A percentile compares a stretch with the other conserved stretches of the same genome.
phyloP scores from a whole-genome alignment of 176 grass and related monocot genomes.

The Bolboschoenus planiculmis region DNA sequence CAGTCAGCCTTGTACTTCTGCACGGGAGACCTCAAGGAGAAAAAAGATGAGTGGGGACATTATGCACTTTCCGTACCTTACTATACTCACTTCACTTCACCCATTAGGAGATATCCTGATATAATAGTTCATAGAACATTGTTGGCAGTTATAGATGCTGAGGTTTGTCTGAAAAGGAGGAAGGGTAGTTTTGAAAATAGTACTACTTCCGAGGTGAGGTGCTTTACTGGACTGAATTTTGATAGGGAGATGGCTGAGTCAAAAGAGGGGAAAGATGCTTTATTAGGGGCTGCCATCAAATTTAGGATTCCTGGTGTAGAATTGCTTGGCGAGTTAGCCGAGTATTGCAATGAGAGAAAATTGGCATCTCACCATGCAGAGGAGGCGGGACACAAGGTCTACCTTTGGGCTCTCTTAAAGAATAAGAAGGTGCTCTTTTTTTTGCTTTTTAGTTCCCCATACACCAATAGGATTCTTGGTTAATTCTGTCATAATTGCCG shows the following conservation, averaged over 20 bases:
- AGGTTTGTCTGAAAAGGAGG: conserved; percentile 57
- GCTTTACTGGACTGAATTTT: conserved; percentile 70
- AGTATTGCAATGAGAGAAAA: conserved; percentile 86
- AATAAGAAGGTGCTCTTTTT: conserved; percentile 56
- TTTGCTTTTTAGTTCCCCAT: not conserved
- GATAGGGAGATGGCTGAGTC: conserved; percentile 58
- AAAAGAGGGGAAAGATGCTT: conserved; percentile 57
- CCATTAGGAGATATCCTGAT: conserved; percentile 89
- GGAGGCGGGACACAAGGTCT: conserved; percentile 78
- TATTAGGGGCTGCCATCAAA: conserved; percentile 49
- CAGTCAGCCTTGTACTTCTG: conserved; percentile 80
- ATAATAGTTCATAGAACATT: conserved; percentile 91
- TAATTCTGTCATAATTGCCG: not conserved
- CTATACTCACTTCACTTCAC: conserved; percentile 94
- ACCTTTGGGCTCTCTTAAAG: conserved; percentile 85
- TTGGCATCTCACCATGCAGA: conserved; percentile 67
- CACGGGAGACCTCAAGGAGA: conserved; percentile 55
- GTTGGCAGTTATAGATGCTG: conserved; percentile 72
- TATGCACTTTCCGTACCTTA: conserved; percentile 71
- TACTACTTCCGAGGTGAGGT: conserved; percentile 31
- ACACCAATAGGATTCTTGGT: not conserved
- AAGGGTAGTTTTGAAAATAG: conserved; percentile 12
- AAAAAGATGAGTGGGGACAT: conserved; percentile 82
- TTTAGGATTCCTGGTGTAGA: conserved; percentile 58
- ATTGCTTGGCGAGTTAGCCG: conserved; percentile 52